Base-by-base conservation (phyloP, 352 stramenopile genomes). In the Globisporangium takayamanum region DNA sequence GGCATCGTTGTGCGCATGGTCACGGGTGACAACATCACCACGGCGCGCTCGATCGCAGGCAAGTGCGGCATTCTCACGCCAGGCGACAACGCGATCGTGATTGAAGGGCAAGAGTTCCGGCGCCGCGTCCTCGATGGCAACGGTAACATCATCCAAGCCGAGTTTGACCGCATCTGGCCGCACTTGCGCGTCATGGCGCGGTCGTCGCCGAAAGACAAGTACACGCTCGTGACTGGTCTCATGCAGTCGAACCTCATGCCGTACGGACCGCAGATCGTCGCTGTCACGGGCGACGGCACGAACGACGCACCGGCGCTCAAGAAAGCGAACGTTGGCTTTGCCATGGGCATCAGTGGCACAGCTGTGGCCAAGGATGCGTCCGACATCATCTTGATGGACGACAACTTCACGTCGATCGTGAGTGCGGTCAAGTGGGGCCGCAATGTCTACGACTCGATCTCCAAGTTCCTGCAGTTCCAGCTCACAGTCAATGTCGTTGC, bases 1-100 rank as follows among this genome's bases (percentile, higher is more conserved):
- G 97, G 97, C 45, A 99, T 99, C 66, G 80, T 96, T 41, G 97
- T 99, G 44, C 92, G 96, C 47, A 99, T 99, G 96, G 91, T 99
- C 45, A 99, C 97, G 18, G 97, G 97, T 33, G 97, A 99, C 76
- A 98, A 99, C 61, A 93, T 99, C 59, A 83, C 92, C 11, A 99
- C 97, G 18, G 83, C 83, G 11, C 75, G 79, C 5, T 88, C 76
- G 16, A 91, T 92, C 42, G 83, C 83, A 18, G 69, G 71, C 42
- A 89, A 92, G 50, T 90, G 83, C 39, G 83, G 83, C 11, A 92
- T 92, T 33, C 74, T 86, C 50, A 72, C 63, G 26, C 68, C 70
- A 7, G 66, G 64, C 30, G 80, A 90, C 51, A 71, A 65, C 20
- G 74, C 76, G 15, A 59, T 92, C 25, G 78, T 89, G 16, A 78